Conservation (phyloP, 768 basidiomycete genomes). For the Grammothele lineata region DNA sequence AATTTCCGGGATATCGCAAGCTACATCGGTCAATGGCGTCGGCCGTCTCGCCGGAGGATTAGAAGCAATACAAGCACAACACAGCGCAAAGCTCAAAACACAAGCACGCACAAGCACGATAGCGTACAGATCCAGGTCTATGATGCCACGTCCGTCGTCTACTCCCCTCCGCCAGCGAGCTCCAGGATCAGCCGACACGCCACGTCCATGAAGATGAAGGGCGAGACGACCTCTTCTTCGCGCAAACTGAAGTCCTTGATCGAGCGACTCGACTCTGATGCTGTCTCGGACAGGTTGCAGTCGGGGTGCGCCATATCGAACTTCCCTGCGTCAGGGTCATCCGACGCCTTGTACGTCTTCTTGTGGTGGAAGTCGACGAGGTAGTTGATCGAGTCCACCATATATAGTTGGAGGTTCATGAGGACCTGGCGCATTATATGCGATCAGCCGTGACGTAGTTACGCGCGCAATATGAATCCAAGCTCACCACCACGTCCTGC, state of each 20-base stretch:
- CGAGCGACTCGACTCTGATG: conserved; percentile 54
- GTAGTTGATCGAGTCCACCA: conserved; percentile 94
- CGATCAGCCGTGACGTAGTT: too few species aligned
- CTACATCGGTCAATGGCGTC: conserved; percentile 15
- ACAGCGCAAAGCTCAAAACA: conserved; percentile 13
- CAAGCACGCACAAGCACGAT: conserved; percentile 14
- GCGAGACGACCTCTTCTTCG: conserved; percentile 70
- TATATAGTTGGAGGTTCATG: conserved; percentile 97
- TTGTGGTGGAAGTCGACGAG: conserved; percentile 98
- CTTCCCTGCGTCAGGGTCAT: conserved; percentile 60
- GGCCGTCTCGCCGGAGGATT: conserved; percentile 2
- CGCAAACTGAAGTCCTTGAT: conserved; percentile 47
- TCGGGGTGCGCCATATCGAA: conserved; percentile 64
- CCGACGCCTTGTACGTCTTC: conserved; percentile 80
- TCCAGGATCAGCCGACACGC: conserved; percentile 92
- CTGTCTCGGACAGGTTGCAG: conserved; percentile 42
- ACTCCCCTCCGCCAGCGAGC: conserved; percentile 64
- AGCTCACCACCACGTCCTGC: conserved; percentile 87
- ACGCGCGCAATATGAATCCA: too few species aligned
- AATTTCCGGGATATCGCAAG: conserved; percentile 7
- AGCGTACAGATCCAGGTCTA: too few species aligned
- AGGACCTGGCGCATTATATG: conserved; percentile 77
- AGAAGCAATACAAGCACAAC: conserved; percentile 18
- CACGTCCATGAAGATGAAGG: conserved; percentile 96
- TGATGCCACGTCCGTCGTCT: conserved; percentile 1